Conservation (phyloP, 768 basidiomycete genomes). For the Termitomyces sp. region DNA sequence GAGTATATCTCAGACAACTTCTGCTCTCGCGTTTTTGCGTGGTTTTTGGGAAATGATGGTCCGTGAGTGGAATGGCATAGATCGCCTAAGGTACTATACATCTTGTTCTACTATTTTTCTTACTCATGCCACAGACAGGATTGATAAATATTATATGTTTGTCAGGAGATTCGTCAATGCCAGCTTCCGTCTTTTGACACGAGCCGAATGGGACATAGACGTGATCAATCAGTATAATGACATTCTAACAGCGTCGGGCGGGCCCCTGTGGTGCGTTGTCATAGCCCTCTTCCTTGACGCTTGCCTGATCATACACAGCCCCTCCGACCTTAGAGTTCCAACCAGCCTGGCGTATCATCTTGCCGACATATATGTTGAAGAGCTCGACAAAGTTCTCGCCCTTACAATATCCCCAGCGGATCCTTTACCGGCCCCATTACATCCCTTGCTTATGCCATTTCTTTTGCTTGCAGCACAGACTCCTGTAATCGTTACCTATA, state of each 20-base stretch:
- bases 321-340: slow-evolving; percentile 68
- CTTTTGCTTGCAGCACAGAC: slow-evolving; percentile 67
- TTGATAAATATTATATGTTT: slow-evolving; percentile 98
- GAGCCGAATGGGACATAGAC: slow-evolving; percentile 58
- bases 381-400: slow-evolving; percentile 66
- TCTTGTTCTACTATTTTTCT: neutral
- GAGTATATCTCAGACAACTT: slow-evolving; percentile 47
- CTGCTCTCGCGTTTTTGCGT: slow-evolving; percentile 70
- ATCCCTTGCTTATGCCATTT: slow-evolving; percentile 60
- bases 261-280: slow-evolving; percentile 71
- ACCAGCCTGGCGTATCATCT: slow-evolving; percentile 79
- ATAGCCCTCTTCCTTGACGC: neutral
- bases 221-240: slow-evolving; percentile 57
- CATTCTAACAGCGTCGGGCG: slow-evolving; percentile 62
- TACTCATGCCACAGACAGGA: slow-evolving; percentile 36
- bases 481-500: slow-evolving; percentile 55
- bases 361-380: slow-evolving; percentile 84
- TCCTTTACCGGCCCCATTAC: slow-evolving; percentile 30
- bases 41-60: slow-evolving; percentile 92
- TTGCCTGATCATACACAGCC: slow-evolving; percentile 33
- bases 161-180: slow-evolving; percentile 85
- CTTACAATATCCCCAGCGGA: slow-evolving; percentile 35
- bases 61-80: slow-evolving; percentile 91
- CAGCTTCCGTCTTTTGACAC: slow-evolving; percentile 73
- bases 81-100: slow-evolving; percentile 69